Evolutionary conservation across 345 rosid species (phyloP).

Genomic region (Eucalyptus marginata): DNA sequence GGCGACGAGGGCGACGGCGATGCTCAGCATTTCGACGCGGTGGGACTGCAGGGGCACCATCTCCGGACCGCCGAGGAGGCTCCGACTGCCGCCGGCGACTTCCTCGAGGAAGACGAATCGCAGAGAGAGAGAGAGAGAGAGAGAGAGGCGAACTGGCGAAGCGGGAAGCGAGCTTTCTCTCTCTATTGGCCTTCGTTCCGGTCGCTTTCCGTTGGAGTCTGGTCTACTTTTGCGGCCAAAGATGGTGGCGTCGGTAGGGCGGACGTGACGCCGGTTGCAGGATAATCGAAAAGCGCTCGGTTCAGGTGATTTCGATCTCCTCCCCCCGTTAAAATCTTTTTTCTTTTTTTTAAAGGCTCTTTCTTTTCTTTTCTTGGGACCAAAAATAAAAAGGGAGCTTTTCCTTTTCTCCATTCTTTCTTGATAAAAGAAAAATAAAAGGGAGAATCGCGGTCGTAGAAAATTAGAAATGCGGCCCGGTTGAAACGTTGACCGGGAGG

Average conservation of each 20-base stretch:
- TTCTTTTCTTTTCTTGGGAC: neutral
- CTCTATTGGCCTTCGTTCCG: neutral
- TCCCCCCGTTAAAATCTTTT: neutral
- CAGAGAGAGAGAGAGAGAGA: neutral
- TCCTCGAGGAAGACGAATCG: neutral
- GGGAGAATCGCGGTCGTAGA: neutral
- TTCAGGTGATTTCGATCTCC: neutral
- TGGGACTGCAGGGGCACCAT: slow-evolving; percentile 30
- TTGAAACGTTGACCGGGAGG: neutral
- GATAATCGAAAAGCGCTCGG: neutral
- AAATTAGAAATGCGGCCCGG: neutral
- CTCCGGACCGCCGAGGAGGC: neutral
- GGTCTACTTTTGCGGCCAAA: neutral
- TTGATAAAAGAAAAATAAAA: neutral
- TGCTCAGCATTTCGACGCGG: slow-evolving; percentile 27
- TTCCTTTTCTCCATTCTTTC: neutral
- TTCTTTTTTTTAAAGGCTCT: neutral
- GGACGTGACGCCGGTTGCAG: neutral
- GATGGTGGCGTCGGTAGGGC: neutral
- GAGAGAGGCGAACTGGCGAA: too few species aligned
- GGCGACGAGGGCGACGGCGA: slow-evolving; percentile 44
- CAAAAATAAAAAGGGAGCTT: neutral
- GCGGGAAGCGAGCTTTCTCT: neutral
- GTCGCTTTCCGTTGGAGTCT: neutral
- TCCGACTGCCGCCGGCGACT: too few species aligned